Conservation (phyloP, 768 basidiomycete genomes). For the Erythrobasidium yunnanense region DNA sequence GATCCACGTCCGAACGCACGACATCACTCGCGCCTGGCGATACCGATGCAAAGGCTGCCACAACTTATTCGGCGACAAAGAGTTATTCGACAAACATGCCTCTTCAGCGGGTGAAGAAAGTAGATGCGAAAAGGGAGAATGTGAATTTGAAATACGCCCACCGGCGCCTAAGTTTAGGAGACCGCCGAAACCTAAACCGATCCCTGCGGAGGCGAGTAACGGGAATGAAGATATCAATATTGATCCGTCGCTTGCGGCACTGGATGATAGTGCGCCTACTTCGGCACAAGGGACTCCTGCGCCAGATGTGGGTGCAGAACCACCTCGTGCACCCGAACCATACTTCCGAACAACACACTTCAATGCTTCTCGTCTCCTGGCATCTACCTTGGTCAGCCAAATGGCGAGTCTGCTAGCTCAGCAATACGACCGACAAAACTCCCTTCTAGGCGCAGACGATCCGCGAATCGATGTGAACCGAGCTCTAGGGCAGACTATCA, state of each 20-base stretch:
- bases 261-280: not conserved
- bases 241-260: not conserved
- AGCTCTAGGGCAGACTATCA: constrained; percentile 9
- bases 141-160: constrained; percentile 4
- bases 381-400: constrained; percentile 4
- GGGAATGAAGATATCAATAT: not conserved
- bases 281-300: not conserved
- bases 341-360: not conserved
- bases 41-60: constrained; percentile 21
- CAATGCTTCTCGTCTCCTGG: not conserved
- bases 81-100: constrained; percentile 5
- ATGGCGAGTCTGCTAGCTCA: not conserved
- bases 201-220: not conserved
- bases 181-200: not conserved
- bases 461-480: constrained; percentile 5
- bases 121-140: not conserved
- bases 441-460: constrained; percentile 5
- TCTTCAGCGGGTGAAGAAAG: not conserved
- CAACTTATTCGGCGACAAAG: constrained; percentile 17
- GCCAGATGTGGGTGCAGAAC: not conserved
- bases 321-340: not conserved
- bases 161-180: not conserved
- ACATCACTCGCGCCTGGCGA: constrained; percentile 5
- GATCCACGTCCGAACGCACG: constrained; percentile 10
- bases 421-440: constrained; percentile 21